Base-by-base conservation (phyloP, 1,139 yeast genomes). In the Tardiomyces blankii region DNA sequence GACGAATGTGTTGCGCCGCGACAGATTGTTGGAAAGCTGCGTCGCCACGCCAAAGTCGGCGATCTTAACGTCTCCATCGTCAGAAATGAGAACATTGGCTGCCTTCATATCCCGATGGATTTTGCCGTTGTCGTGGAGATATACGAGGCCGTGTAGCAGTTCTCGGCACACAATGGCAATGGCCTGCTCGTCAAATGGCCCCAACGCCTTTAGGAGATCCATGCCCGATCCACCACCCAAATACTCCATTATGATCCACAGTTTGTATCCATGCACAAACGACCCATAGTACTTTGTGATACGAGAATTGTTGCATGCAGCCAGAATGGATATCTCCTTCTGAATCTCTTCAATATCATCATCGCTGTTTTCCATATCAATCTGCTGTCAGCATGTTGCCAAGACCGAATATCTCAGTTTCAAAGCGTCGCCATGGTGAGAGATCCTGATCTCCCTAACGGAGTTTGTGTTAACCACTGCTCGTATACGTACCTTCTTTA, bases 21-120 rank as follows among this genome's bases (percentile, higher is more conserved):
- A 85, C 62, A 84, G 73, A 63, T 80, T 86, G 57, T 78, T 85
- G 28, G 88, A 83, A 46, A 81, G 74, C 65, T 82, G 96, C 18
- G 89, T 85, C 1, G 96, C 93, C 3, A 91, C 95, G 1, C 98
- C 99, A 67, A 91, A 91, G 64, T 93, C 99, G 2, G 96, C 96
- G 46, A 91, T 72, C 59, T 91, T 91, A 25, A 89, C 91, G n/a
- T 75, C 80, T 0, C 95, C 95, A 8, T 64, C 61, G 13, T 70
- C 68, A 40, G 81, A 78, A n/a, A 87, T 62, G 32, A 87, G 65
- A 16, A 87, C 76, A 57, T 87, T 87, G 39, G 93, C 96, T 0
- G 93, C 86, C 62, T 87, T 87, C 53, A 87, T 74, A 62, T 87
- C 96, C 35, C 96, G 70, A 59, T 87, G 96, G 45, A 87, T 86